These are phyloP conservation scores for Stenogyne calaminthoides DNA, from an alignment of 305 asterid genomes.

Conservation along the genomic window DNA sequence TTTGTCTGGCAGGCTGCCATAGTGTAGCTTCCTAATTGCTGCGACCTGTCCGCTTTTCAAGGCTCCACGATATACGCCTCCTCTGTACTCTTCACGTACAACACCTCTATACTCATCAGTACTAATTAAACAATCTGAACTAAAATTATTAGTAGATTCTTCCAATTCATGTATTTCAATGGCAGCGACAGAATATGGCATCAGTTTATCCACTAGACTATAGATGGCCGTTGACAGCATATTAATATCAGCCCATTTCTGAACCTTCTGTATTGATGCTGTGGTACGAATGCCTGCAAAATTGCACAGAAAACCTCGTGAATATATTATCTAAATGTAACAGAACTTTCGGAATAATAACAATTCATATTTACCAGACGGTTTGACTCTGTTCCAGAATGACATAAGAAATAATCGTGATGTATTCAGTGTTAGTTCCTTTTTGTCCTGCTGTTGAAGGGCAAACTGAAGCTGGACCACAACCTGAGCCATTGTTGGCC, in stretches of 20 bases:
- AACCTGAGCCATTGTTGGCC: conserved; percentile 41
- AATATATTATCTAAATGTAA: background rate
- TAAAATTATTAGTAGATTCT: background rate
- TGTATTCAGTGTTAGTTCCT: background rate
- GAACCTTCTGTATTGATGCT: conserved; percentile 40
- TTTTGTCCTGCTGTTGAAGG: conserved; percentile 29
- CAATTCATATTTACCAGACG: background rate
- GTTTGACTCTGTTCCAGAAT: conserved; percentile 19
- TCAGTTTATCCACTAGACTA: no score
- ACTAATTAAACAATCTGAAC: background rate
- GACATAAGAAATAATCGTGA: background rate
- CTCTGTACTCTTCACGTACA: no score
- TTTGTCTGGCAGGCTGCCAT: background rate
- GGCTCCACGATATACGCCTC: conserved; percentile 8
- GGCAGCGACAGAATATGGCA: conserved; percentile 31
- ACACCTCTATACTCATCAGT: no score
- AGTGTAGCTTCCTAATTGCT: background rate
- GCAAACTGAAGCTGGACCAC: conserved; percentile 38
- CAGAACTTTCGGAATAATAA: background rate
- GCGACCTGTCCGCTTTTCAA: background rate
- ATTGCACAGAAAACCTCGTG: background rate
- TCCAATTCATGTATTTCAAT: conserved; percentile 43
- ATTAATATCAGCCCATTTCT: conserved; percentile 2
- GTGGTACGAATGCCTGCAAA: conserved; percentile 41
- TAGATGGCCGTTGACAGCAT: background rate